Evolutionary conservation across 208 protist genomes (phyloP).

Genomic region (Wallacemonas sp.): DNA sequence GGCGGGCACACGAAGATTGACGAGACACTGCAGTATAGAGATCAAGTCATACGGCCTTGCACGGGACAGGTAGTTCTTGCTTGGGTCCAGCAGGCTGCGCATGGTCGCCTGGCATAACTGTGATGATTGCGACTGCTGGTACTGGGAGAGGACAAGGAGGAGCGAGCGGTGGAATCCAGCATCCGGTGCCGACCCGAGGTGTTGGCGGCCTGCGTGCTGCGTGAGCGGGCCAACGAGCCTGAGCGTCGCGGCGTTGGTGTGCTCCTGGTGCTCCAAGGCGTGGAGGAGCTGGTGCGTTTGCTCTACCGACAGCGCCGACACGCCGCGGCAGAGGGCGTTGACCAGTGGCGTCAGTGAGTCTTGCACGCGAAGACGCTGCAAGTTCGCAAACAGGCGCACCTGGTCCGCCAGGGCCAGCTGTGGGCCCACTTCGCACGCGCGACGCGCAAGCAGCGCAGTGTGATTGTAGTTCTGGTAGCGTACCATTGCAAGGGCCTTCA

Average conservation of each 20-base stretch:
- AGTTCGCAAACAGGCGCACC: slow-evolving; percentile 71
- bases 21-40: background rate
- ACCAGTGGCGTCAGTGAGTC: slow-evolving; percentile 80
- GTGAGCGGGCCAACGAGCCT: slow-evolving; percentile 44
- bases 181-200: slow-evolving; percentile 20
- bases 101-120: background rate
- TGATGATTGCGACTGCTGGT: background rate
- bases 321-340: slow-evolving; percentile 46
- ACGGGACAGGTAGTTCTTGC: background rate
- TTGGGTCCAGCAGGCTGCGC: background rate
- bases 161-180: slow-evolving; percentile 56
- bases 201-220: slow-evolving; percentile 27
- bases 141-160: slow-evolving; percentile 21
- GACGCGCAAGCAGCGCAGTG: slow-evolving; percentile 58
- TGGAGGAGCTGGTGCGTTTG: slow-evolving; percentile 57
- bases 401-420: slow-evolving; percentile 40
- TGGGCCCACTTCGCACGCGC: slow-evolving; percentile 71
- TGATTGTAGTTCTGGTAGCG: slow-evolving; percentile 75
- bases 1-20: background rate
- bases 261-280: slow-evolving; percentile 59
- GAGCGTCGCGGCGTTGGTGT: slow-evolving; percentile 55
- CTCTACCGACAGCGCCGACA: slow-evolving; percentile 33
- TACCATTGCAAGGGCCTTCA: slow-evolving; percentile 50
- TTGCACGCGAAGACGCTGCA: slow-evolving; percentile 65
- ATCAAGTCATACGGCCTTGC: background rate